Conservation (phyloP, 139 green algal species). For the Chlorella sp. region DNA sequence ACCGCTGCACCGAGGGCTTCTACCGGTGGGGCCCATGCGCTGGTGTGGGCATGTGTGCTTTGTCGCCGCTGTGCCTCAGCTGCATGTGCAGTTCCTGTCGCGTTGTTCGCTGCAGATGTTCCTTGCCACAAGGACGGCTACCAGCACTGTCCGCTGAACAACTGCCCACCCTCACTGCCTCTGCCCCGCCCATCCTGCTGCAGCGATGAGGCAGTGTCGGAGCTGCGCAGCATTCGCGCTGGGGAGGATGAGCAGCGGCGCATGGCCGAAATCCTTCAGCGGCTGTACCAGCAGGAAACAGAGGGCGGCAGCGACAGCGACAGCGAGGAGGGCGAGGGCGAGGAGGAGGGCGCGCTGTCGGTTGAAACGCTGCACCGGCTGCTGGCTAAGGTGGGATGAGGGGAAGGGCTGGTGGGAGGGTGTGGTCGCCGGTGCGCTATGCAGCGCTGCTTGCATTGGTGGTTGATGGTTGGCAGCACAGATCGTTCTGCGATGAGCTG, state of each 20-base stretch:
- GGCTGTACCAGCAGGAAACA: conserved; percentile 54
- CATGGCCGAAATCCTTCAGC: conserved; percentile 71
- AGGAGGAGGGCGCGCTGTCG: conserved; percentile 43
- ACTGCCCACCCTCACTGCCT: not conserved
- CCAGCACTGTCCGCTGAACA: no score
- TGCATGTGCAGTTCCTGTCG: no score
- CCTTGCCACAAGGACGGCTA: no score
- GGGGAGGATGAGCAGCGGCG: conserved; percentile 47
- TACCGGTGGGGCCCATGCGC: conserved; percentile 59
- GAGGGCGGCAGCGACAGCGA: conserved; percentile 31
- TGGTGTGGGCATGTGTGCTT: no score
- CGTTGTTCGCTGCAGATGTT: no score
- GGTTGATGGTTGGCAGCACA: no score
- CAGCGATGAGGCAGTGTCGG: conserved; percentile 63
- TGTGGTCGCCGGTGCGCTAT: no score
- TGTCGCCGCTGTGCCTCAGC: no score
- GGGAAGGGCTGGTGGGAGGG: no score
- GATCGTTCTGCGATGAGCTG: no score
- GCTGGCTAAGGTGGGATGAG: conserved; percentile 50
- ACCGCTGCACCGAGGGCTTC: conserved; percentile 77
- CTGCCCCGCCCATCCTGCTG: no score
- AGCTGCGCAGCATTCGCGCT: conserved; percentile 54
- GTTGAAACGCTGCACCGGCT: conserved; percentile 48
- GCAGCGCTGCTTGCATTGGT: not conserved
- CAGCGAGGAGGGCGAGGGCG: not conserved